Evolutionary conservation across 768 basidiomycete genomes (phyloP), one percentile per base, ranked within the genome.

Genomic region (Suillus bovinus): DNA sequence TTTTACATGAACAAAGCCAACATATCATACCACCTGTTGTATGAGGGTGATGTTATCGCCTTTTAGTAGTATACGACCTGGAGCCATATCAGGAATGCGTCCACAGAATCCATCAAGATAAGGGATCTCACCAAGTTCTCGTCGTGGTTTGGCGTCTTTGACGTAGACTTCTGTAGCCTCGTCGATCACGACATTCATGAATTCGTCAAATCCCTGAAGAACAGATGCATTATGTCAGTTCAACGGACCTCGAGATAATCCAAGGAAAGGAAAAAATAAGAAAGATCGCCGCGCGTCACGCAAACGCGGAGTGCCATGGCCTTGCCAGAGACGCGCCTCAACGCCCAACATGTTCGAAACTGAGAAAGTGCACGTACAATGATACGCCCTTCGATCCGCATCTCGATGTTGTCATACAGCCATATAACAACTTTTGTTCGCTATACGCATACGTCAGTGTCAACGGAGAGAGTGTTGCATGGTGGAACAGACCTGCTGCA

Each of bases 21-120:
- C 24, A 49, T 34, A 50, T 76, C 66, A 79, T 71, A 71, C 73
- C 33, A 79, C 66, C 77, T 89, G 91, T 72, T 96, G 94, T 73
- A 98, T 96, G 59, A 96, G 85, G n/a, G 96, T 98, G 72, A 99
- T 98, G 74, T 96, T 97, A 74, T 99, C 96, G 63, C 96, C 96
- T 78, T 99, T 99, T 66, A 99, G 82, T 68, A 99, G 81, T 75
- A 98, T 93, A 62, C 96, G 93, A 22, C 96, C 96, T 98, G 69
- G 13, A 27, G 38, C 31, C 27, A 24, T 13, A 4, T 54, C 58
- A 62, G 52, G 57, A 0, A 60, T 22, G 61, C 47, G 39, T 63
- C 29, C 58, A 68, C 34, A 31, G 4, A 29, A 61, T 61, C 34
- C 16, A 27, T 20, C 59, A 52, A 63, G 58, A 56, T 58, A 24